Percentiles rank a stretch among this genome's conserved stretches.
These are phyloP conservation scores for Xylaria sp. DNA, from an alignment of 2,329 filamentous ascomycete species.

Conservation along the genomic window DNA sequence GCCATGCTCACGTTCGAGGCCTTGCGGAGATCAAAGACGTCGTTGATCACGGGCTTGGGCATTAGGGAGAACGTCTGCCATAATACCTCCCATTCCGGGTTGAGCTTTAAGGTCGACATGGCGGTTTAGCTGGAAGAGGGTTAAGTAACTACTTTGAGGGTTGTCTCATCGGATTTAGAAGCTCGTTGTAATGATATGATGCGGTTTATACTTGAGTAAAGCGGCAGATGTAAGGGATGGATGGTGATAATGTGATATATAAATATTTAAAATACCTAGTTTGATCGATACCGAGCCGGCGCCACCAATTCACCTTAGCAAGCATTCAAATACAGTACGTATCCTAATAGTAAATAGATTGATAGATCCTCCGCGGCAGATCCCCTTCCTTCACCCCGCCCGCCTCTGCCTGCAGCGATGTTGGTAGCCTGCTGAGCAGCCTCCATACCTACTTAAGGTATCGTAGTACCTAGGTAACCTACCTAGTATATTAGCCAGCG, in stretches of 20 bases:
- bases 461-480: too few species aligned
- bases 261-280: too few species aligned
- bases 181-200: neutral
- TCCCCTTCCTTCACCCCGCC: too few species aligned
- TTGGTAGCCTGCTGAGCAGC: too few species aligned
- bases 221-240: neutral
- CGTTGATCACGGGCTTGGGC: slow-evolving; percentile 28
- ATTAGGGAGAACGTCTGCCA: slow-evolving; percentile 7
- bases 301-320: too few species aligned
- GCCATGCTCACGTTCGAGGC: neutral
- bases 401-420: too few species aligned
- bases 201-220: neutral
- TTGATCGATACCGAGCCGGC: too few species aligned
- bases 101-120: slow-evolving; percentile 36
- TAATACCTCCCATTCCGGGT: slow-evolving; percentile 29
- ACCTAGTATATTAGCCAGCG: too few species aligned
- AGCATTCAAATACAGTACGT: too few species aligned
- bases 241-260: neutral
- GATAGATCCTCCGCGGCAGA: too few species aligned
- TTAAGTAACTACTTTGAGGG: neutral
- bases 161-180: neutral
- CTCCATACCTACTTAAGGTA: too few species aligned
- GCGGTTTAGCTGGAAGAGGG: neutral
- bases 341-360: too few species aligned
- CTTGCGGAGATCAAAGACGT: slow-evolving; percentile 24